Base-by-base conservation (phyloP, 306 rosid species). In the Quercus alba region DNA sequence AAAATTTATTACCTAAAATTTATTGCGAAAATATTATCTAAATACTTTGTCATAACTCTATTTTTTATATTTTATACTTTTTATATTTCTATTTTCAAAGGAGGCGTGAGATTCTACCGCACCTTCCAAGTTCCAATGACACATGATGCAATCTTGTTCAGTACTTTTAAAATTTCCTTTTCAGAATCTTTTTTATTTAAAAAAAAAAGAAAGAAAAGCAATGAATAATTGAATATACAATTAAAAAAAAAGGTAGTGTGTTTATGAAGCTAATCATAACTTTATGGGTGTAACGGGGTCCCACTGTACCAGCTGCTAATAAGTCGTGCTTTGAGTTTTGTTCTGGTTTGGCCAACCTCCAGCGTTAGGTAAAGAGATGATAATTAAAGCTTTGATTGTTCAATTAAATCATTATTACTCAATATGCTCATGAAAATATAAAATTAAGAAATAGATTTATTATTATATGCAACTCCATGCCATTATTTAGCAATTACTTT, bases 341-440 rank as follows among this genome's bases (percentile, higher is more conserved):
- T 38, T 2, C 46, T 38, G 63, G 84, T 85, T 88, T 87, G 86
- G 83, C 86, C 85, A 91, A 81, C 90, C 82, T 75, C 93, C 85
- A 82, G 81, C 49, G 25, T 19, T 33, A 33, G 72, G 49, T 67
- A 67, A 21, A 35, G 51, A 3, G 15, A 33, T 28, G 5, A 63
- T 63, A 12, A 63, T 25, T 59, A 59, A 59, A 13, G 41, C 4
- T 25, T 30, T 71, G 78, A 54, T 80, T 64, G 78, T 59, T 80
- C 64, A 79, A 87, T 86, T 80, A 41, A 41, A 41, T 41, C 66
- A 77, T 80, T 14, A 80, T 52, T 26, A 64, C 67, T 58, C 70
- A 54, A 66, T 46, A 66, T 33, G 2, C 4, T 18, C 11, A 33
- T 33, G 15, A 15, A 28, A 28, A 49, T 49, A 49, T 49, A 49